Evolutionary conservation across 1,284 basidiomycete genomes (phyloP).

Genomic region (Melampsora abietis-canadensis): DNA sequence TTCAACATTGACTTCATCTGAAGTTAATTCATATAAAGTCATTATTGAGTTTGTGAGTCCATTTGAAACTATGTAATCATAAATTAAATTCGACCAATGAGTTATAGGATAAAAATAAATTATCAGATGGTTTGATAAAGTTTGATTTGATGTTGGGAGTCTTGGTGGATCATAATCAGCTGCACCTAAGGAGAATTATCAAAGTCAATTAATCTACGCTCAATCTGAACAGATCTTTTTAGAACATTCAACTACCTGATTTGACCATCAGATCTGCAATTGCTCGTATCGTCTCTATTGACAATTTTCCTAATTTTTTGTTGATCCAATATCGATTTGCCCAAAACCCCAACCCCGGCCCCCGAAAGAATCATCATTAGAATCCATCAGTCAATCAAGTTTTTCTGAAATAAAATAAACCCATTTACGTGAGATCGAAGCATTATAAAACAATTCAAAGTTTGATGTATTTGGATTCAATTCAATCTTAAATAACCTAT

Average conservation of each 20-base stretch:
- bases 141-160: neutral
- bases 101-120: constrained; percentile 18
- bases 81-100: constrained; percentile 17
- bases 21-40: constrained; percentile 28
- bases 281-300: constrained; percentile 5
- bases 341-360: neutral
- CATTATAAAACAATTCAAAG: constrained; percentile 26
- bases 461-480: neutral
- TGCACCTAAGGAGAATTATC: constrained; percentile 3
- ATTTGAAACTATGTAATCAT: constrained; percentile 12
- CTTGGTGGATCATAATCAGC: constrained; percentile 18
- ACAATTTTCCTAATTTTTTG: constrained; percentile 11
- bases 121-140: constrained; percentile 6
- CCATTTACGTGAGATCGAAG: constrained; percentile 12
- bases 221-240: neutral
- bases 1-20: neutral
- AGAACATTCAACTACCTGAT: constrained; percentile 8
- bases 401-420: neutral
- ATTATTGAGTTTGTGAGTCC: constrained; percentile 35
- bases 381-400: no score
- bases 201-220: neutral
- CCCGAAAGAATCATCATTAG: neutral
- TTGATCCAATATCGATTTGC: neutral
- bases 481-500: constrained; percentile 12
- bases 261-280: constrained; percentile 28